phyloP scores from a whole-genome alignment of 2,329 filamentous ascomycete species.

The Ophiostoma angusticollis region DNA sequence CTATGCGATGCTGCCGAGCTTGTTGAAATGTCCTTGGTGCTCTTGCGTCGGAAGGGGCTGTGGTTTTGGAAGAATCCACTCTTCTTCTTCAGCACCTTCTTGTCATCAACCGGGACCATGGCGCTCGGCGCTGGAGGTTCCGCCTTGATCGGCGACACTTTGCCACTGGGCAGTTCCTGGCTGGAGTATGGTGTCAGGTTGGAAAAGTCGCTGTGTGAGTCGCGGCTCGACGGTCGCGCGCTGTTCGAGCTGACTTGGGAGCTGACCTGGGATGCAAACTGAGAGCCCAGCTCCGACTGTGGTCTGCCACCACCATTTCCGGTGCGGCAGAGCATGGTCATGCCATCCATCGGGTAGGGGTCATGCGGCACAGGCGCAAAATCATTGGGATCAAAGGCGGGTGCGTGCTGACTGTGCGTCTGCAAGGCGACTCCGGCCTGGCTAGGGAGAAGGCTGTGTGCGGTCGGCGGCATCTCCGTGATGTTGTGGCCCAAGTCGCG shows the following conservation, averaged over 20 bases:
- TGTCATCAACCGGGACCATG: conserved; percentile 43
- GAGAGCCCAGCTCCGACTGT: conserved; percentile 24
- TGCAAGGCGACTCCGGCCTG: too few relatives aligned
- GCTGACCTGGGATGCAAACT: conserved; percentile 45
- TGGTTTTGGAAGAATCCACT: conserved; percentile 90
- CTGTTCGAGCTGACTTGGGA: conserved; percentile 21
- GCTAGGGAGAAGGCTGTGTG: too few relatives aligned
- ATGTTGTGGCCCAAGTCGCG: conserved; percentile 38
- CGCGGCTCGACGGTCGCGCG: conserved; percentile 62
- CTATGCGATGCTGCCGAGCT: conserved; percentile 28
- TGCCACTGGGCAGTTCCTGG: conserved; percentile 63
- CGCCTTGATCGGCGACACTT: conserved; percentile 58
- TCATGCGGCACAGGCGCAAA: conserved; percentile 71
- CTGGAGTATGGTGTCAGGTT: conserved; percentile 82
- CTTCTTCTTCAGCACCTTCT: conserved; percentile 54
- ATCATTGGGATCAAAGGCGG: conserved; percentile 38
- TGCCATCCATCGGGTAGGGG: conserved; percentile 85
- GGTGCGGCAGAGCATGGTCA: conserved; percentile 90
- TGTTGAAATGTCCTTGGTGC: conserved; percentile 54
- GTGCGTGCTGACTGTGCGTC: background rate
- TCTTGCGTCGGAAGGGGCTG: conserved; percentile 86
- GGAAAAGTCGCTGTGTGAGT: conserved; percentile 83
- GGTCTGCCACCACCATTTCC: conserved; percentile 17
- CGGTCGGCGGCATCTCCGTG: conserved; percentile 25
- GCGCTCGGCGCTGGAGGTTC: conserved; percentile 14